Evolutionary conservation across 257 asterid species (phyloP).

Genomic region (Fraxinus quadrangulata): DNA sequence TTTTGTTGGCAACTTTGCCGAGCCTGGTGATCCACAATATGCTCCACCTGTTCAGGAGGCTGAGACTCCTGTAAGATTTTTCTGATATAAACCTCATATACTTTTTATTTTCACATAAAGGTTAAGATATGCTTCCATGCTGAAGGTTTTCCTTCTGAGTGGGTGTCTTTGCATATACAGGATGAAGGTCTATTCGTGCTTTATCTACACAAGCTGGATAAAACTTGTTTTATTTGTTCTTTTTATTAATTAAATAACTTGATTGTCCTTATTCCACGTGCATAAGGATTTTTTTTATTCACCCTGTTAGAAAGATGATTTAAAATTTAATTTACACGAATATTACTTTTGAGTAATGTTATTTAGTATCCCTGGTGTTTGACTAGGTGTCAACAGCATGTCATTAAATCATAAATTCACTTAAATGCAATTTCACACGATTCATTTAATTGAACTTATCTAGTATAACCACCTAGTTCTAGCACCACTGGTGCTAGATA

Average conservation of each 20-base stretch:
- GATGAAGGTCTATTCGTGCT: not conserved
- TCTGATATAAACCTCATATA: not conserved
- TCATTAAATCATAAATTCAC: no score
- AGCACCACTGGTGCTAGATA: no score
- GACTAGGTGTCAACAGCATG: no score
- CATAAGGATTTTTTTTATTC: not conserved
- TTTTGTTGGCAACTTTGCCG: constrained; percentile 68
- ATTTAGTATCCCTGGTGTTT: no score
- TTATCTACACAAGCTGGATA: not conserved
- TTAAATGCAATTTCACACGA: no score
- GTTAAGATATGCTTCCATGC: not conserved
- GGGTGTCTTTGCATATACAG: not conserved
- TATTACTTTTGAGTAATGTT: not conserved
- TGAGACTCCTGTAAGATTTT: constrained; percentile 79
- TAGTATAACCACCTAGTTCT: no score
- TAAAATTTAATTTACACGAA: not conserved
- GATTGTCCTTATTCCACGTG: not conserved
- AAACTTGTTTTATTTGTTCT: not conserved
- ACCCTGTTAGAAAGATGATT: not conserved
- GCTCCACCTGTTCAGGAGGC: constrained; percentile 85
- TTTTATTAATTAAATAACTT: not conserved
- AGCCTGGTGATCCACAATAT: constrained; percentile 84
- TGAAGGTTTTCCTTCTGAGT: not conserved
- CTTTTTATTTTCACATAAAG: not conserved
- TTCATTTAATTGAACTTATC: no score